These are phyloP conservation scores for Nicotiana knightiana DNA, from an alignment of 257 asterid genomes.

Conservation along the genomic window DNA sequence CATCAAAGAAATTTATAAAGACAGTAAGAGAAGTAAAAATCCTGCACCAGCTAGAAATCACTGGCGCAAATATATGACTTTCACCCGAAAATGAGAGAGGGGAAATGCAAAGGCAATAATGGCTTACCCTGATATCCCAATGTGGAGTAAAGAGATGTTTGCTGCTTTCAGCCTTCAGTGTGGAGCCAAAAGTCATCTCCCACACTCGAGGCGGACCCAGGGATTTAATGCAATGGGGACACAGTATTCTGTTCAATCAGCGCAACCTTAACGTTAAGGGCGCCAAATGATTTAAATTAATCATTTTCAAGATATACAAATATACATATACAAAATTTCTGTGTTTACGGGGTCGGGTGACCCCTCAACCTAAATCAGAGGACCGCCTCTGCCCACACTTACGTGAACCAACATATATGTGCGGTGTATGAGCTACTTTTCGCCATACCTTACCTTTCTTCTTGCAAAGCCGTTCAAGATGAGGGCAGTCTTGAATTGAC, in stretches of 20 bases:
- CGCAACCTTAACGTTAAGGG: no score
- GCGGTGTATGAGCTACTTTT: conserved; percentile 20
- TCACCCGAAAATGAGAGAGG: background rate
- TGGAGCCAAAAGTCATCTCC: background rate
- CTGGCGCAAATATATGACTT: background rate
- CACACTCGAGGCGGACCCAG: background rate
- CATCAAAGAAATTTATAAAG: background rate
- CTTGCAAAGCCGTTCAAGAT: conserved; percentile 18
- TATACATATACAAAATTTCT: no score
- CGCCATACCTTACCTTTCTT: conserved; percentile 23
- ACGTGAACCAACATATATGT: conserved; percentile 6
- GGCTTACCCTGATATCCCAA: background rate
- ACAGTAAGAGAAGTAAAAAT: background rate
- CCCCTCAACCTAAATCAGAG: no score
- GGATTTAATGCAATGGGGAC: no score
- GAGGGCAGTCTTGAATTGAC: conserved; percentile 28
- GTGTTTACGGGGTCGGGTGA: no score
- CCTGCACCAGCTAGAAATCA: background rate
- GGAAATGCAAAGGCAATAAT: background rate
- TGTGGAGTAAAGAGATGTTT: background rate
- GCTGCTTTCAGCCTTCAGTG: background rate
- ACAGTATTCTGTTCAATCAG: no score
- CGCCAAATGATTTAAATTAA: no score
- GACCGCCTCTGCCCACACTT: background rate
- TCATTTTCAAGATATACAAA: no score